Evolutionary conservation across 2,329 filamentous ascomycete genomes (phyloP).

Genomic region (Trichoderma sp.): DNA sequence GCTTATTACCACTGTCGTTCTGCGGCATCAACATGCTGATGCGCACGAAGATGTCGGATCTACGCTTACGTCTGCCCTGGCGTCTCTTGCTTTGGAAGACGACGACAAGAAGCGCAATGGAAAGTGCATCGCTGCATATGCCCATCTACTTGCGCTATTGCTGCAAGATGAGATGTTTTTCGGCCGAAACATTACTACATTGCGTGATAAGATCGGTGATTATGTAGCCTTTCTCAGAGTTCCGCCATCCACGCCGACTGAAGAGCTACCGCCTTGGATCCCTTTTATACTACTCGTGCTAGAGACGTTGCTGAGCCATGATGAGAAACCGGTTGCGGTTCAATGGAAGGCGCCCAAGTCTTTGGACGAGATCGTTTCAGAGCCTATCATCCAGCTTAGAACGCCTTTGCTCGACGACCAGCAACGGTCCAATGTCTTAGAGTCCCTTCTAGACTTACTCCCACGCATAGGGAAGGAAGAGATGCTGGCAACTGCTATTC

Average conservation of each 20-base stretch:
- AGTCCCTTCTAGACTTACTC: slow-evolving; percentile 76
- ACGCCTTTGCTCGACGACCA: slow-evolving; percentile 55
- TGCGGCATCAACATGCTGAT: slow-evolving; percentile 54
- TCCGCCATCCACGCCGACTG: slow-evolving; percentile 60
- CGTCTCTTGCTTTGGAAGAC: slow-evolving; percentile 61
- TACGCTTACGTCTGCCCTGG: slow-evolving; percentile 78
- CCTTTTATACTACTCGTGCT: slow-evolving; percentile 85
- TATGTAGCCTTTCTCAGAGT: slow-evolving; percentile 78
- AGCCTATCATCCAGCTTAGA: slow-evolving; percentile 58
- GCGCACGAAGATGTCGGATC: slow-evolving; percentile 70
- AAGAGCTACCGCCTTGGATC: slow-evolving; percentile 88
- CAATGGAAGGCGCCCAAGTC: slow-evolving; percentile 61
- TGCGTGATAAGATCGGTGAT: slow-evolving; percentile 73
- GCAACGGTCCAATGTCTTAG: slow-evolving; percentile 68
- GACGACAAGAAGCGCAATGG: slow-evolving; percentile 63
- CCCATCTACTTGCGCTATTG: slow-evolving; percentile 84
- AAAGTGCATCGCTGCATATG: slow-evolving; percentile 74
- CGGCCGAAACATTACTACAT: slow-evolving; percentile 65
- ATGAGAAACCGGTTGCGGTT: slow-evolving; percentile 74
- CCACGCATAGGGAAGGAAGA: slow-evolving; percentile 86
- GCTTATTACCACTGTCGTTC: slow-evolving; percentile 71
- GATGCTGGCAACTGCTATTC: slow-evolving; percentile 74
- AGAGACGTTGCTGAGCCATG: slow-evolving; percentile 85
- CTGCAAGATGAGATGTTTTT: slow-evolving; percentile 83
- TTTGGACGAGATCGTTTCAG: slow-evolving; percentile 47